A percentile compares a stretch with the other conserved stretches of the same genome.
These are phyloP conservation scores for Psophocarpus tetragonolobus DNA, from an alignment of 306 rosid genomes.

Conservation along the genomic window DNA sequence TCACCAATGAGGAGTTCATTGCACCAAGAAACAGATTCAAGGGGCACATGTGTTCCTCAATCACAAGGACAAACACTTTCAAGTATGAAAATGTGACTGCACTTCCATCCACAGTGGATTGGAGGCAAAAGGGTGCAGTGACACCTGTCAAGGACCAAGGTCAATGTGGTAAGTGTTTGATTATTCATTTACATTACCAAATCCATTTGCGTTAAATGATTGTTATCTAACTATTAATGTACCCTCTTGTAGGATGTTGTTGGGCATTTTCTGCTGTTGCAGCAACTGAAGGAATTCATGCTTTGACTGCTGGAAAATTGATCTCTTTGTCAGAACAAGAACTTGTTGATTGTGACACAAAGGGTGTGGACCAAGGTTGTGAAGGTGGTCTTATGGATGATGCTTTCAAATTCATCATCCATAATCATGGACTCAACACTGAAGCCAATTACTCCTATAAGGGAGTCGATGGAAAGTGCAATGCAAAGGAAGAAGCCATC, in stretches of 20 bases:
- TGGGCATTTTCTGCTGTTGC: constrained; percentile 56
- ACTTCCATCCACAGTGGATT: constrained; percentile 31
- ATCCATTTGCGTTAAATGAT: background rate
- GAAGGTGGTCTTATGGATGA: constrained; percentile 42
- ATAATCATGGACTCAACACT: constrained; percentile 42
- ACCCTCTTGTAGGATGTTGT: constrained; percentile 38
- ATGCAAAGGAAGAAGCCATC: constrained; percentile 3
- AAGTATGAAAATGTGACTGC: constrained; percentile 35
- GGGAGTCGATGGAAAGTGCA: constrained; percentile 38
- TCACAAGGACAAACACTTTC: constrained; percentile 27
- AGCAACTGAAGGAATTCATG: constrained; percentile 46
- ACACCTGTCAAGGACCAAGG: constrained; percentile 30
- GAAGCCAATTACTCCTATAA: constrained; percentile 43
- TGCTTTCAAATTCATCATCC: constrained; percentile 47
- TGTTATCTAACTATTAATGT: background rate
- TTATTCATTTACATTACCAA: background rate
- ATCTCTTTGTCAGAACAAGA: constrained; percentile 50
- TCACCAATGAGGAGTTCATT: constrained; percentile 50
- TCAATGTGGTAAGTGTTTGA: constrained; percentile 35
- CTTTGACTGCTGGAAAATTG: constrained; percentile 25
- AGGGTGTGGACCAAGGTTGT: constrained; percentile 48
- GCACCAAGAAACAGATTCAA: constrained; percentile 49
- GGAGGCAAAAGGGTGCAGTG: constrained; percentile 6
- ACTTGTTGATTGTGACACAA: constrained; percentile 50
- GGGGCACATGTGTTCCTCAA: constrained; percentile 37